phyloP scores from a whole-genome alignment of 2,329 filamentous ascomycete species.

The Diaporthe ilicicola region DNA sequence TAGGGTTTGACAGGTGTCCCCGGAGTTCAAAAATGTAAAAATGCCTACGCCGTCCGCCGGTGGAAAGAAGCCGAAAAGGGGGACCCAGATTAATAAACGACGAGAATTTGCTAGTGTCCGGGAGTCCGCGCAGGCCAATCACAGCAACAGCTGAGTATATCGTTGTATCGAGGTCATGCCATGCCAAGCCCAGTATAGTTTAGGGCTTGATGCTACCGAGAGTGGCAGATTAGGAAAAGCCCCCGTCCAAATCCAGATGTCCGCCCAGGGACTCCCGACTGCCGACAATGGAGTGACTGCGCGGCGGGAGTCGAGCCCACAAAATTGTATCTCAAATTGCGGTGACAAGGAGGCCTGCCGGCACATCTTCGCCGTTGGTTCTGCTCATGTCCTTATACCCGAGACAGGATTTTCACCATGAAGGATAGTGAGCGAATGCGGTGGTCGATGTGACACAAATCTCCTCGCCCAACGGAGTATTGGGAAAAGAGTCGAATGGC shows the following conservation, averaged over 20 bases:
- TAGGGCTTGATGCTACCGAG: not conserved
- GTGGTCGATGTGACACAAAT: too few species aligned
- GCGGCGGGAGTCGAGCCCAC: not conserved
- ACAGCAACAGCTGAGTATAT: not conserved
- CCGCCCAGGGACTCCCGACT: conserved; percentile 17
- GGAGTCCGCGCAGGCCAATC: not conserved
- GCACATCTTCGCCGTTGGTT: not conserved
- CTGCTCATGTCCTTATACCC: not conserved
- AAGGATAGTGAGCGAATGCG: too few species aligned
- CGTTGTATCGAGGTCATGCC: not conserved
- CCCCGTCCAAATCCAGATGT: not conserved
- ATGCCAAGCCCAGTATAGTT: not conserved
- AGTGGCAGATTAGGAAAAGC: not conserved
- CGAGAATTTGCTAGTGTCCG: not conserved
- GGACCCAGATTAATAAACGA: not conserved
- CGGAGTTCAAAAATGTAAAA: not conserved
- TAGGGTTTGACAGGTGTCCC: not conserved
- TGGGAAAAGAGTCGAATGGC: too few species aligned
- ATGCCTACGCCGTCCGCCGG: not conserved
- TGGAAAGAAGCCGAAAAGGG: not conserved
- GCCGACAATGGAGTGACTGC: not conserved
- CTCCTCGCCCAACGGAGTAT: too few species aligned
- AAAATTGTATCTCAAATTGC: not conserved
- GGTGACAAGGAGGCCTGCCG: not conserved
- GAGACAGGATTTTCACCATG: not conserved